Evolutionary conservation across 2,329 filamentous ascomycete genomes (phyloP), one percentile per base, ranked within the genome.

Genomic region (Pseudocercospora ulei): DNA sequence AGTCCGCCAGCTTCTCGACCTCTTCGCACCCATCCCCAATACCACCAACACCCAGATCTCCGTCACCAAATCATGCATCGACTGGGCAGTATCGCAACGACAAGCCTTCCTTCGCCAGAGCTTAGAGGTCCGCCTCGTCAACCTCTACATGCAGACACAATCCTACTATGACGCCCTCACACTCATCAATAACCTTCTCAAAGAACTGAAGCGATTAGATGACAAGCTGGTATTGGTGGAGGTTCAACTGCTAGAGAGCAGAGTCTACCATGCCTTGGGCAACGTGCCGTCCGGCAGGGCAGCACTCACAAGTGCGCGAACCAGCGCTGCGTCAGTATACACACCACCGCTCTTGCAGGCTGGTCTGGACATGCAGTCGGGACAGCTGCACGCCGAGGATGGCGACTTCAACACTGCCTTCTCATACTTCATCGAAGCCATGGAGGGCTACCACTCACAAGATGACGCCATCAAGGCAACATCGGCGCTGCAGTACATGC

Each of bases 401-500:
- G 83, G 86, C 67, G 92, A 98, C 68, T 98, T 98, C 74, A 95
- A 92, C 69, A 98, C 90, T 16, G 85, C 90, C 34, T 98, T 82
- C 65, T 95, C 86, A 35, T 98, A 98, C 72, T 98, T 98, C 65
- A 96, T 98, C 64, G 90, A 98, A 68, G 90, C 92, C 2, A 77
- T 98, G 48, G 90, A 98, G 61, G 90, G 90, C 44, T 98, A 96
- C 65, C 85, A 90, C 66, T 80, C 80, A 29, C 86, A 93, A 62
- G 90, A 98, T 53, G 86, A 94, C 60, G 69, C 78, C 24, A 68
- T 72, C 50, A 86, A 87, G 65, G 88, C 90, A n/a, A 92, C 88
- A 11, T 84, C 88, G 8, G 86, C 90, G 7, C 71, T 98, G 50
- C 90, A 98, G 70, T 98, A 98, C 72, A 98, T 98, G 90, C 76